phyloP scores from a whole-genome alignment of 2,329 filamentous ascomycete genomes.

The Drechslerella stenobrocha region DNA sequence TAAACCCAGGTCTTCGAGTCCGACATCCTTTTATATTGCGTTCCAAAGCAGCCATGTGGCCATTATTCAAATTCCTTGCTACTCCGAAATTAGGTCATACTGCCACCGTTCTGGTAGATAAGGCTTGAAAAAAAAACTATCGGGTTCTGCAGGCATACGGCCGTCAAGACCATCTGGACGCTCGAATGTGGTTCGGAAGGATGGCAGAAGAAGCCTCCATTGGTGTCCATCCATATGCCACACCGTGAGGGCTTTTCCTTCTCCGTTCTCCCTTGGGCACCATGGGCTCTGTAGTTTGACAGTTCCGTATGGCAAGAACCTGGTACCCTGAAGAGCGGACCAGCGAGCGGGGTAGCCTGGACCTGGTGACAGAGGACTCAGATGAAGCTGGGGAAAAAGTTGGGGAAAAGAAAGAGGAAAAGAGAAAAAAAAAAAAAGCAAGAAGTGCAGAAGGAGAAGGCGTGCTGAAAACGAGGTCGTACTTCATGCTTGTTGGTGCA shows the following conservation, averaged over 20 bases:
- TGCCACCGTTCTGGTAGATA: constrained; percentile 18
- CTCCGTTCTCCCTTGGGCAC: constrained; percentile 14
- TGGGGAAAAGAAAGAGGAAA: constrained; percentile 32
- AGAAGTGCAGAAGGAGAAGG: no score
- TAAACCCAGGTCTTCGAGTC: not conserved
- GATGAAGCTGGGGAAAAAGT: constrained; percentile 37
- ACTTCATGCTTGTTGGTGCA: no score
- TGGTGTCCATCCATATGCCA: not conserved
- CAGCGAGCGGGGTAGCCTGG: constrained; percentile 41
- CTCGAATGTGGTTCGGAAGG: constrained; percentile 21
- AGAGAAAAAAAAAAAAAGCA: no score
- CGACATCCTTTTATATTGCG: not conserved
- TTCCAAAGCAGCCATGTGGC: not conserved
- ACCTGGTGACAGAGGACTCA: constrained; percentile 14
- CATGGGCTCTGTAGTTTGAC: constrained; percentile 13
- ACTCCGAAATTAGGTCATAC: constrained; percentile 39
- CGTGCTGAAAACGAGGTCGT: constrained; percentile 3
- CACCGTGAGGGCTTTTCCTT: constrained; percentile 40
- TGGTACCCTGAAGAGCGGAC: constrained; percentile 28
- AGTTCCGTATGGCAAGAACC: constrained; percentile 19
- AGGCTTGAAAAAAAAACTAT: constrained; percentile 10
- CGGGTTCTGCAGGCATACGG: constrained; percentile 16
- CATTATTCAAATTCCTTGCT: constrained; percentile 27
- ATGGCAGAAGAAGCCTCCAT: constrained; percentile 37
- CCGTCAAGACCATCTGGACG: constrained; percentile 9